Evolutionary conservation across 2,329 filamentous ascomycete genomes (phyloP), one percentile per base, ranked within the genome.

Genomic region (Penicillium sp.): DNA sequence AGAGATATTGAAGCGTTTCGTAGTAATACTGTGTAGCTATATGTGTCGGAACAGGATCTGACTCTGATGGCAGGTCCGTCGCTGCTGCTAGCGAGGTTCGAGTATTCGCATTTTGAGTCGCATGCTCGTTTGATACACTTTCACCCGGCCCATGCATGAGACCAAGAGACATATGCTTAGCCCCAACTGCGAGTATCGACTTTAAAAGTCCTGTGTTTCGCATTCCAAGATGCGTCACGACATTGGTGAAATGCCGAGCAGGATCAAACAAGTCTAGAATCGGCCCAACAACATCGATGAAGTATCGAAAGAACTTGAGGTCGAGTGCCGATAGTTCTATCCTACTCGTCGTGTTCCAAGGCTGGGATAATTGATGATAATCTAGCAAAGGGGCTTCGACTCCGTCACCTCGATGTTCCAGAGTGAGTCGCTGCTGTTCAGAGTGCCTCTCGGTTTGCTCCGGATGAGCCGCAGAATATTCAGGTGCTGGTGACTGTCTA

Each of bases 1-100:
- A 82, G 0, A 87, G 75, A 56, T 86, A 87, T 50, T 84, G 82
- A 0, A 87, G 72, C 0, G 84, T 85, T 65, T 87, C 82, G 62
- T 85, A 82, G 64, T 87, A 87, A 59, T 85, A 87, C 55, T 80
- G 80, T 13, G 59, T n/a, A 29, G 60, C 60, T 55, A 59, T 55
- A 27, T 61, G 55, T 19, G 44, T 27, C 25, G 59, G 50, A n/a
- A 27, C 44, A 33, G 39, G 47, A 1, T 34, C 48, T 36, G 19
- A 34, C 7, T 54, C 44, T 34, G 45, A 25, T 4, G 46, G 15
- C 16, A 49, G 19, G 9, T 16, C 19, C 2, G 39, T 40, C 11
- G 25, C 15, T 23, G 19, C 46, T 16, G 47, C 21, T 25, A n/a
- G 33, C 16, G n/a, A 29, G 7, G 33, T n/a, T 11, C n/a, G 31